Conservation (phyloP, 1,284 basidiomycete genomes). For the Coriolopsis trogii region DNA sequence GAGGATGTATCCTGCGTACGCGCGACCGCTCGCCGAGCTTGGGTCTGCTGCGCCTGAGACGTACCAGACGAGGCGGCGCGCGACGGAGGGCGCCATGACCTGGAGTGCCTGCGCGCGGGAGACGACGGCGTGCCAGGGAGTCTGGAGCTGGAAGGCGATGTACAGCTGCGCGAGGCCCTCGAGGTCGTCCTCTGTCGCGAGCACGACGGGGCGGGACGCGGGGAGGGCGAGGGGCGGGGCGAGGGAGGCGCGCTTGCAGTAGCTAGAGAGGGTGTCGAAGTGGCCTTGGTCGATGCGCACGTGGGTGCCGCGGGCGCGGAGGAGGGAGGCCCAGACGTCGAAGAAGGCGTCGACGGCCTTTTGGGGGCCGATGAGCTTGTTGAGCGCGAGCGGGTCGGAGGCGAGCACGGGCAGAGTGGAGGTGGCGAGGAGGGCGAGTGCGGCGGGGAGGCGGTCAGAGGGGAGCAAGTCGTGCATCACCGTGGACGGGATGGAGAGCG, state of each 20-base stretch:
- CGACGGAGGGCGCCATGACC: neutral
- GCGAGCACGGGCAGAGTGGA: neutral
- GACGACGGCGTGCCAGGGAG: constrained; percentile 1
- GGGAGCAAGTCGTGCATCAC: neutral
- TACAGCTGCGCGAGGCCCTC: constrained; percentile 1
- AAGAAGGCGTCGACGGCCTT: constrained; percentile 22
- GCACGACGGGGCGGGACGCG: neutral
- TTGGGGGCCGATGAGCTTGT: constrained; percentile 24
- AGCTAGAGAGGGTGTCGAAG: constrained; percentile 13
- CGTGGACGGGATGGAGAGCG: neutral
- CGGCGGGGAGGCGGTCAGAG: neutral
- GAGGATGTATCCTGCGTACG: constrained; percentile 20
- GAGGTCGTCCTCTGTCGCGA: constrained; percentile 2
- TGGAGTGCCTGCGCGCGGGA: neutral
- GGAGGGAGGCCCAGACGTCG: constrained; percentile 14
- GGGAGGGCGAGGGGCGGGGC: neutral
- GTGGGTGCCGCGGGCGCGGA: constrained; percentile 6
- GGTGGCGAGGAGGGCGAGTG: neutral
- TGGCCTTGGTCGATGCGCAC: constrained; percentile 5
- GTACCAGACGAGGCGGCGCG: neutral
- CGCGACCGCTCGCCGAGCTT: constrained; percentile 19
- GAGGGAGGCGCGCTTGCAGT: constrained; percentile 22
- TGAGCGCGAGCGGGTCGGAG: constrained; percentile 3
- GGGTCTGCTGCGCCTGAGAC: constrained; percentile 18
- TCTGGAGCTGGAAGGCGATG: constrained; percentile 3